Conservation (phyloP, 257 asterid species). For the Jacaranda mimosifolia region DNA sequence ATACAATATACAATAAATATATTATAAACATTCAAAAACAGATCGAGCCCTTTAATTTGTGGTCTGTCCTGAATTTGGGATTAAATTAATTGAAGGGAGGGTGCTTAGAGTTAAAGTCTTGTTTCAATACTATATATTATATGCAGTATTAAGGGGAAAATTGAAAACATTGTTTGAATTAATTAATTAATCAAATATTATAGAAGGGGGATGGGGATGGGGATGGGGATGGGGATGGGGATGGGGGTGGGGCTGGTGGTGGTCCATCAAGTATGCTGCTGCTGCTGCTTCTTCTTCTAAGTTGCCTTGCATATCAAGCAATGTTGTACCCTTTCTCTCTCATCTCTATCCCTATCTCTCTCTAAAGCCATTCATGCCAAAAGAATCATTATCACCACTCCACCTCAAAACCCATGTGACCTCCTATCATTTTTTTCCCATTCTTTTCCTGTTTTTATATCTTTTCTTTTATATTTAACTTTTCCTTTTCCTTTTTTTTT, state of each 20-base stretch:
- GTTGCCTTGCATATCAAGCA: constrained; percentile 95
- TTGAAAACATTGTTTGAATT: background rate
- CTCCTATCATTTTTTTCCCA: constrained; percentile 61
- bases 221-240: constrained; percentile 25
- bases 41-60: background rate
- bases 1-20: background rate
- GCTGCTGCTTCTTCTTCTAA: constrained; percentile 58
- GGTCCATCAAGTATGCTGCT: constrained; percentile 73
- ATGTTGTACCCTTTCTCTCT: constrained; percentile 40
- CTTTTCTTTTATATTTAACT: constrained; percentile 30
- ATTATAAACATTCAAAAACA: background rate
- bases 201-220: constrained; percentile 33
- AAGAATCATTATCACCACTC: constrained; percentile 79
- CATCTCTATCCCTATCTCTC: constrained; percentile 47
- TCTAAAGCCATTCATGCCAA: constrained; percentile 60
- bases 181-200: background rate
- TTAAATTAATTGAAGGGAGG: constrained; percentile 17
- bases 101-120: constrained; percentile 50
- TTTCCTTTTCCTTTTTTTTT: constrained; percentile 7
- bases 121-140: constrained; percentile 14
- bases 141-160: constrained; percentile 17
- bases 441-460: constrained; percentile 45
- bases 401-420: constrained; percentile 85
- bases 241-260: constrained; percentile 59
- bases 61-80: constrained; percentile 6